Conservation (phyloP, 805 yeast genomes). For the Clavispora carvajalis region DNA sequence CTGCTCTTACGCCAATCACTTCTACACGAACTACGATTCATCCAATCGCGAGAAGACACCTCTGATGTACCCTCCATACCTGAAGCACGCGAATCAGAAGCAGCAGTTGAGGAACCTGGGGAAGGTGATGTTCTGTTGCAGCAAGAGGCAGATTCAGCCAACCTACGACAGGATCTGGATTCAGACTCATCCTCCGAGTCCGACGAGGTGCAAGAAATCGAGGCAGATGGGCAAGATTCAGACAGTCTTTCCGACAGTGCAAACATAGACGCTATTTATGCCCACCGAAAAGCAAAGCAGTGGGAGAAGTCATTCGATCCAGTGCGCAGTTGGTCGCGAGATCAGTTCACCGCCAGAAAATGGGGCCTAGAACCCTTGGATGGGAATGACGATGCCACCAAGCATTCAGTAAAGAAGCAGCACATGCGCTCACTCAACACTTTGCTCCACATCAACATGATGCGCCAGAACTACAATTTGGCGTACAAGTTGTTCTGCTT, state of each 20-base stretch:
- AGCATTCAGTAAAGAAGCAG: slow-evolving; percentile 13
- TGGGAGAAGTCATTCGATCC: slow-evolving; percentile 6
- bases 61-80: not conserved
- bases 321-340: slow-evolving; percentile 7
- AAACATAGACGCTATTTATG: slow-evolving; percentile 2
- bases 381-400: slow-evolving; percentile 4
- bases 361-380: slow-evolving; percentile 16
- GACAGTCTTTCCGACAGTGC: slow-evolving; percentile 2
- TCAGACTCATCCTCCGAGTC: not conserved
- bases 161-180: not conserved
- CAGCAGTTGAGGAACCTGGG: too few species aligned
- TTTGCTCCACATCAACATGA: slow-evolving; percentile 45
- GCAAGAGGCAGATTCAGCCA: not conserved
- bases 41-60: not conserved
- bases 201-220: not conserved
- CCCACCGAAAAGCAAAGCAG: slow-evolving; percentile 4
- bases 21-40: not conserved
- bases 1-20: not conserved
- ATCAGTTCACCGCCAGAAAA: slow-evolving; percentile 3
- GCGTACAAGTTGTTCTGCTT: slow-evolving; percentile 51
- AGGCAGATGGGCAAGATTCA: not conserved
- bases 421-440: slow-evolving; percentile 34
- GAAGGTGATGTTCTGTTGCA: too few species aligned
- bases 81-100: too few species aligned
- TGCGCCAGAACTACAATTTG: slow-evolving; percentile 46